These are phyloP conservation scores for Gelatoporia subvermispora DNA, from an alignment of 768 basidiomycete genomes.

Conservation along the genomic window DNA sequence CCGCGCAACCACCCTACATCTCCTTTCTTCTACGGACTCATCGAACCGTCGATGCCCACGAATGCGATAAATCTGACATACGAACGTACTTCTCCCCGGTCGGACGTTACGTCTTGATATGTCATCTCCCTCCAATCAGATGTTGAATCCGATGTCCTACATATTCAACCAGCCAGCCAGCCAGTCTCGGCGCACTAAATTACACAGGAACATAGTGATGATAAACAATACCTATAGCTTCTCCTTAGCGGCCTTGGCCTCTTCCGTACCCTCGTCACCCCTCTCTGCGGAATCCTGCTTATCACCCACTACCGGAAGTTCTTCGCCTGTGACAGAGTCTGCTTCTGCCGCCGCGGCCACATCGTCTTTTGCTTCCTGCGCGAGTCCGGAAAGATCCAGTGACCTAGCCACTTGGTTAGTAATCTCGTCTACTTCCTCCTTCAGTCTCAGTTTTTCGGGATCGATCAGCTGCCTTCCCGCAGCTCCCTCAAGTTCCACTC, in stretches of 20 bases:
- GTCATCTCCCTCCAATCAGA: too few species aligned
- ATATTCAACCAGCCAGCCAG: too few species aligned
- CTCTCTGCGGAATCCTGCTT: background rate
- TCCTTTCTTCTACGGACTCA: too few species aligned
- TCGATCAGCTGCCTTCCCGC: constrained; percentile 6
- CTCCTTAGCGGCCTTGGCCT: background rate
- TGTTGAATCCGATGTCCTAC: too few species aligned
- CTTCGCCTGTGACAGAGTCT: background rate
- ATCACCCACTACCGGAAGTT: background rate
- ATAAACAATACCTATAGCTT: background rate
- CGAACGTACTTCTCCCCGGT: too few species aligned
- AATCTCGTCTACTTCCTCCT: constrained; percentile 31
- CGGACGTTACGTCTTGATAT: too few species aligned
- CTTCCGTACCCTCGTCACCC: background rate
- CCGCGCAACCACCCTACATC: too few species aligned
- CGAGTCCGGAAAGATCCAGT: constrained; percentile 13
- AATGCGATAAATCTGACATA: too few species aligned
- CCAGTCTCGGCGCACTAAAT: too few species aligned
- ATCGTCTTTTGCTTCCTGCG: constrained; percentile 2
- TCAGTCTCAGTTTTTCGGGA: constrained; percentile 6
- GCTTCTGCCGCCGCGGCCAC: background rate
- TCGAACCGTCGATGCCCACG: too few species aligned
- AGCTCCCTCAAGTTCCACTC: background rate
- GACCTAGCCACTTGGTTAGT: constrained; percentile 28
- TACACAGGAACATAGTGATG: background rate